Base-by-base conservation (phyloP, 768 basidiomycete species). In the Clitopilus passeckerianus region DNA sequence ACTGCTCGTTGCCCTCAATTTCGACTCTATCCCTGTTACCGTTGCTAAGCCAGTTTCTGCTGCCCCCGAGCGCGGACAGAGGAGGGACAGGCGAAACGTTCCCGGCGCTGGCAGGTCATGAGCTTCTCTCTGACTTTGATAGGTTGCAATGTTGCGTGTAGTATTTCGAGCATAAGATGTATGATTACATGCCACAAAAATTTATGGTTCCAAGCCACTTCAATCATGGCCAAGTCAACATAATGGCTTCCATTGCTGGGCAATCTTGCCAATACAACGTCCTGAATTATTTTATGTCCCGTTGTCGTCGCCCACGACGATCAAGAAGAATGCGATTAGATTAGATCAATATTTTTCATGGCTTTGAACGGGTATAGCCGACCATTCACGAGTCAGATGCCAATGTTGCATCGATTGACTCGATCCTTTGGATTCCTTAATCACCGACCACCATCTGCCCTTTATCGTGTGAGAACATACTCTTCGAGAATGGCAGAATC, bases 1-100 rank as follows among this genome's bases (percentile, higher is more conserved):
- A 58, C 89, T 99, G 70, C 90, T 98, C 68, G 83, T 85, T 62
- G 77, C 89, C 34, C 86, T 99, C 74, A 96, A 97, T 86, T 95
- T 98, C 76, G 97, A 97, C 74, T 82, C 82, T n/a, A 87, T 99
- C 75, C 72, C 81, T 56, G 90, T 93, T 74, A 87, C 66, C 61
- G 84, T 95, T 64, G 82, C 86, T 58, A 74, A 70, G 35, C 88
- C 87, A 61, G 80, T 89, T 44, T 74, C 86, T 57, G 84, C 83
- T 22, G 79, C 76, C 41, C 84, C 87, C 0, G 90, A 92, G 70
- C 88, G 91, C 63, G 80, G 80, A 9, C 85, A 82, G 24, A 82
- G 90, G 63, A 82, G 90, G 65, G 89, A 91, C 74, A 82, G 89
- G 70, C 82, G 90, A 70, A 85, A 74, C 66, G 92, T 93, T 12